phyloP scores from a whole-genome alignment of 805 yeast species.

The Candida pseudoglaebosa region DNA sequence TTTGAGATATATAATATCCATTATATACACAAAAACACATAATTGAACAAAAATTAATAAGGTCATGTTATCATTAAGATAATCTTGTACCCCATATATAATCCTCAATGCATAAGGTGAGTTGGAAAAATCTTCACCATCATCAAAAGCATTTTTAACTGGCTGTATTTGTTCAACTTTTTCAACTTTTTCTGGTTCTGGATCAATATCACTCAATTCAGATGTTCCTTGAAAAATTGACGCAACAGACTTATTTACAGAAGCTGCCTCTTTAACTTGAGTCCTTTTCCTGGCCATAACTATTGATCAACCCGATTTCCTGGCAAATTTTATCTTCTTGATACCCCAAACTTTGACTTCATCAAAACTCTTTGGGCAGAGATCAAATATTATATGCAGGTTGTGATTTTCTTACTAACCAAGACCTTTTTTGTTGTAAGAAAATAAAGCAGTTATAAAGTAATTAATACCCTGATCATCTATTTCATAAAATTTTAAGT shows the following conservation, averaged over 20 bases:
- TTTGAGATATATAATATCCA: conserved; percentile 28
- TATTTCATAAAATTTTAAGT: too few species aligned
- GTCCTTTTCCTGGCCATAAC: conserved; percentile 10
- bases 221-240: conserved; percentile 8
- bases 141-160: neutral
- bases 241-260: conserved; percentile 12
- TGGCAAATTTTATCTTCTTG: neutral
- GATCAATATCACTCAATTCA: conserved; percentile 2
- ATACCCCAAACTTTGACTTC: neutral
- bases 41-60: conserved; percentile 29
- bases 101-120: conserved; percentile 21
- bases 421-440: too few species aligned
- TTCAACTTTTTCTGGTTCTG: neutral
- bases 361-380: too few species aligned
- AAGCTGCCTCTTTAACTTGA: neutral
- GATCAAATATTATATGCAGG: too few species aligned
- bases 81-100: conserved; percentile 34
- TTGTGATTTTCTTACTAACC: too few species aligned
- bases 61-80: conserved; percentile 30
- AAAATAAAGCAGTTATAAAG: too few species aligned
- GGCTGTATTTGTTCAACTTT: conserved; percentile 1
- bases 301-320: too few species aligned
- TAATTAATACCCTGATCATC: too few species aligned
- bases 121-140: conserved; percentile 10
- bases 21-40: conserved; percentile 24